Evolutionary conservation across 805 yeast genomes (phyloP), one percentile per base, ranked within the genome.

Genomic region (Lachancea sp.): DNA sequence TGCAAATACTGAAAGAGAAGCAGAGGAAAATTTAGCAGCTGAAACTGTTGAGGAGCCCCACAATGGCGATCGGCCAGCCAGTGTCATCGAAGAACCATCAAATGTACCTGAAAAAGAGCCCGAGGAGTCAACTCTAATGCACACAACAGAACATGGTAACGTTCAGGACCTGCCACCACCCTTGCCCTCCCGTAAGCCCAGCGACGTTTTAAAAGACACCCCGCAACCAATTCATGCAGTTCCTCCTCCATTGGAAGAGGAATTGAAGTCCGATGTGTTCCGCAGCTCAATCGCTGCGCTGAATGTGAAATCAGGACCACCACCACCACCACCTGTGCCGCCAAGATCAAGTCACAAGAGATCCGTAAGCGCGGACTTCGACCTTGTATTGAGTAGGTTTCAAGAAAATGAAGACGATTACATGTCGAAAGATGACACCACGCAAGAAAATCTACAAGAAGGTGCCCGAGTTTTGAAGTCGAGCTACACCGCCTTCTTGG

Each of bases 381-480:
- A 78, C 57, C 68, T 87, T 49, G 68, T 86, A 31, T 72, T 79
- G 38, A 73, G 79, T 39, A 74, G 87, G 49, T 74, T 75, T 41
- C 73, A 74, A 50, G 80, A 77, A 40, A 77, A 83, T 40, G 70
- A 73, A 46, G 70, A 71, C 43, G 78, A 73, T 31, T 72, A 78
- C 39, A 67, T 69, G 25, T 59, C 72, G 8, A 77, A 75, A 43
- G 75, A 80, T 37, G 68, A 69, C 8, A 65, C 71, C 26, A 76
- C 78, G 18, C 76, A 74, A 56, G 82, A 77, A 40, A 73, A 75
- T 30, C 63, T 78, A 13, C 63, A 67, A 34, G 65, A 69, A 8
- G 81, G 82, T 25, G 65, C 73, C n/a, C 63, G 64, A 41, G 65
- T 69, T 10, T 56, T 78, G 19, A 73, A 69, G 49, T 49, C 58